These are phyloP conservation scores for Bryum argenteum DNA, from an alignment of 225 moss, liverwort and hornwort genomes.

Conservation along the genomic window DNA sequence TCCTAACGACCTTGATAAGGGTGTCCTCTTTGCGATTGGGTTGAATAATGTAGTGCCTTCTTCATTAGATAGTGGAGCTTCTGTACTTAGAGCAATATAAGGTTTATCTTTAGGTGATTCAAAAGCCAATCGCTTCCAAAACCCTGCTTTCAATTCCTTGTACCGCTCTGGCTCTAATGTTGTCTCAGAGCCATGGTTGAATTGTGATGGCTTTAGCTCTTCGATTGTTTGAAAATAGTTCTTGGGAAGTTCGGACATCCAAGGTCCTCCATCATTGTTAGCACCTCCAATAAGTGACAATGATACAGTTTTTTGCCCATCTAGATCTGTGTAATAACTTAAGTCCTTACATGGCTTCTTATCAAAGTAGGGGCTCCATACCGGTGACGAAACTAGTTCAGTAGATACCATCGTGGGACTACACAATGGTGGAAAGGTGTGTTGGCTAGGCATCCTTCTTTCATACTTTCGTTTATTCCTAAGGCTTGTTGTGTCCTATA, in stretches of 20 bases:
- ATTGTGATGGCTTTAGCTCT: conserved; percentile 3
- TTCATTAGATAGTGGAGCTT: neutral
- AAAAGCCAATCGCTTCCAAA: conserved; percentile 32
- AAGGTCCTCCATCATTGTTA: neutral
- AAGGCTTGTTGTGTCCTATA: conserved; percentile 23
- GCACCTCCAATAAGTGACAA: neutral
- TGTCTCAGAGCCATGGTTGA: neutral
- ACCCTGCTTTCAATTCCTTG: conserved; percentile 23
- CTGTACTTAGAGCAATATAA: neutral
- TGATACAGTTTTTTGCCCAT: conserved; percentile 16
- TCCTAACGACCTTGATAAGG: neutral
- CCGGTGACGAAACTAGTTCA: neutral
- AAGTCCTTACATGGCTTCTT: neutral
- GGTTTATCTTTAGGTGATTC: neutral
- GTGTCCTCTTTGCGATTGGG: accelerated
- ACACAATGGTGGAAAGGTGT: conserved; percentile 11
- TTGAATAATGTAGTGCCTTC: neutral
- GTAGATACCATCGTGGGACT: accelerated
- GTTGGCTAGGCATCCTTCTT: neutral
- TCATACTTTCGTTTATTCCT: conserved; percentile 8
- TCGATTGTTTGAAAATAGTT: neutral
- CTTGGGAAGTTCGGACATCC: neutral
- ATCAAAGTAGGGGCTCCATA: conserved; percentile 29
- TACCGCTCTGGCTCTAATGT: conserved; percentile 12
- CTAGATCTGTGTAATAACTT: neutral